Evolutionary conservation across 192 early-diverging fungal genomes (phyloP).

Genomic region (Entrophospora sp.): DNA sequence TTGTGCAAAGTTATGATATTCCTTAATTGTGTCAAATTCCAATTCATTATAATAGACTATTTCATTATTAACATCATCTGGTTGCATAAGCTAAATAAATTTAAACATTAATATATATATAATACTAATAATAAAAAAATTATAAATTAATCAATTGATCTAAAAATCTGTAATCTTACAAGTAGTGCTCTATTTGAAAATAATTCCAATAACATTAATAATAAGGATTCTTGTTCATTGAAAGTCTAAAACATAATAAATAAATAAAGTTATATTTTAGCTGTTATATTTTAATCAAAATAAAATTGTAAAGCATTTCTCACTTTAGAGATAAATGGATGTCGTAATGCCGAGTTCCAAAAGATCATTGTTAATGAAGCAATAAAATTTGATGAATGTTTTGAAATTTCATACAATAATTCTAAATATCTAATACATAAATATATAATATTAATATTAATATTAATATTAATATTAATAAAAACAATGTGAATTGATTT

Average conservation of each 20-base stretch:
- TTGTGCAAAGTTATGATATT: neutral
- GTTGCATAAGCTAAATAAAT: neutral
- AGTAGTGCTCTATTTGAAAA: neutral
- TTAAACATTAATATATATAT: too few species aligned
- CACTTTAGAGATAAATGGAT: neutral
- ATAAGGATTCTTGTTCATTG: neutral
- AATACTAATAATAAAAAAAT: neutral
- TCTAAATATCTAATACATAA: constrained; percentile 6
- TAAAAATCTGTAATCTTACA: neutral
- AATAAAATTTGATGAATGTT: constrained; percentile 1
- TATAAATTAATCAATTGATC: neutral
- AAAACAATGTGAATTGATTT: neutral
- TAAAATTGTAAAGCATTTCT: neutral
- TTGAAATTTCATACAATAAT: constrained; percentile 6
- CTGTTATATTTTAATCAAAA: too few species aligned
- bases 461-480: neutral
- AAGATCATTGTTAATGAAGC: neutral
- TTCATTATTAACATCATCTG: neutral
- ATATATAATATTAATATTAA: neutral
- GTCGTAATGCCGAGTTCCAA: neutral
- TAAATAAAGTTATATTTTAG: too few species aligned
- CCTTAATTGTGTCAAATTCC: neutral
- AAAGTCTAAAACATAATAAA: too few species aligned
- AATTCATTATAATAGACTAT: neutral
- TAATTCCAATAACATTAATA: constrained; percentile 6